These are phyloP conservation scores for Aspergillus felis DNA, from an alignment of 2,329 filamentous ascomycete genomes.

Conservation along the genomic window DNA sequence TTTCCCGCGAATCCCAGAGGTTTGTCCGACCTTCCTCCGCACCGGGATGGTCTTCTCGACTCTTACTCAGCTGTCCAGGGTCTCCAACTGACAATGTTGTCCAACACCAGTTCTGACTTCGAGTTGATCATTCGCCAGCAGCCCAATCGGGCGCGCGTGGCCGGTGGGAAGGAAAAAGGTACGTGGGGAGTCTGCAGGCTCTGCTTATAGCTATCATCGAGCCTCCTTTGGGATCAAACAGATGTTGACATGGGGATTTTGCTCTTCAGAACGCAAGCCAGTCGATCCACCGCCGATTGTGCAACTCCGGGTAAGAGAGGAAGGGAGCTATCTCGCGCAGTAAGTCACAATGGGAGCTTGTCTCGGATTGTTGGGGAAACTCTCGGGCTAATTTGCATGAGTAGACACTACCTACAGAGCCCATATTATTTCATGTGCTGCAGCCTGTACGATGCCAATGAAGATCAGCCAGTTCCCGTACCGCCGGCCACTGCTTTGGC, in stretches of 20 bases:
- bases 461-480: constrained; percentile 42
- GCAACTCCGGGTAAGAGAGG: constrained; percentile 57
- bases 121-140: constrained; percentile 61
- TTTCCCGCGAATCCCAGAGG: constrained; percentile 41
- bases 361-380: neutral
- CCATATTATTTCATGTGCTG: constrained; percentile 62
- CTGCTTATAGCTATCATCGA: neutral
- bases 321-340: constrained; percentile 53
- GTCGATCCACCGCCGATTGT: constrained; percentile 82
- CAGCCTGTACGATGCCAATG: constrained; percentile 50
- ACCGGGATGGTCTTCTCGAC: constrained; percentile 19
- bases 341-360: constrained; percentile 40
- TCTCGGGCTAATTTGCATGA: constrained; percentile 14
- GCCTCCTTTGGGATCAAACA: neutral
- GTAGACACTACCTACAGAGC: constrained; percentile 59
- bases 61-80: constrained; percentile 28
- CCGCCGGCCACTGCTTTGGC: constrained; percentile 55
- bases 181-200: constrained; percentile 15
- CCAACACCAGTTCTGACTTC: constrained; percentile 51
- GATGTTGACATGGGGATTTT: constrained; percentile 10
- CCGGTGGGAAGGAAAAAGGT: constrained; percentile 73
- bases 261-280: constrained; percentile 67
- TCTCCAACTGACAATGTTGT: constrained; percentile 38
- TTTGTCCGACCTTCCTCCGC: constrained; percentile 23
- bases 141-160: constrained; percentile 63